Conservation (phyloP, 2,329 filamentous ascomycete genomes). For the Tolypocladium album region DNA sequence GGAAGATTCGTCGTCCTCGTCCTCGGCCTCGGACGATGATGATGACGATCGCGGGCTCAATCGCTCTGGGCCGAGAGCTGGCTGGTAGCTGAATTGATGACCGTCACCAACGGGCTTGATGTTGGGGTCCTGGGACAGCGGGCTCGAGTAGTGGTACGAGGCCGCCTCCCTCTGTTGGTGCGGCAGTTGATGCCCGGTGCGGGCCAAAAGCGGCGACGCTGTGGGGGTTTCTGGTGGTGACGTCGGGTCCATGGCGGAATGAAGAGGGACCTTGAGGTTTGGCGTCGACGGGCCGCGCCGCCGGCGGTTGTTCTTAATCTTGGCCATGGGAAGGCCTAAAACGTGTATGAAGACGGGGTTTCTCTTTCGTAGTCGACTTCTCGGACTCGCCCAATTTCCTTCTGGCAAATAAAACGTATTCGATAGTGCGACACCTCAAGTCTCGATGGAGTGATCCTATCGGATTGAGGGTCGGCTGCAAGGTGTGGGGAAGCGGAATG, state of each 20-base stretch:
- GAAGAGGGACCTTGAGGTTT: slow-evolving; percentile 25
- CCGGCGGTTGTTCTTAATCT: slow-evolving; percentile 6
- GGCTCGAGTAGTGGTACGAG: slow-evolving; percentile 18
- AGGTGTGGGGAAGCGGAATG: slow-evolving; percentile 13
- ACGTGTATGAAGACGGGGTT: slow-evolving; percentile 1
- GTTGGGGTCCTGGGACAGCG: slow-evolving; percentile 23
- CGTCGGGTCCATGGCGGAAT: slow-evolving; percentile 24
- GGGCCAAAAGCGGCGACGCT: slow-evolving; percentile 21
- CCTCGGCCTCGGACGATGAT: slow-evolving; percentile 16
- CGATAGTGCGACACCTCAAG: background rate
- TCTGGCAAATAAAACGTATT: background rate
- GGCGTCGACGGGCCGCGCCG: slow-evolving; percentile 30
- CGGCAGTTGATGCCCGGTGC: slow-evolving; percentile 13
- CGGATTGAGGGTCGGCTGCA: slow-evolving; percentile 6
- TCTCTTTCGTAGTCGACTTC: background rate
- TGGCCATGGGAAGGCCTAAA: slow-evolving; percentile 3
- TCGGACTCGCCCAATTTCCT: background rate
- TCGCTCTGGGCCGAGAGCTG: slow-evolving; percentile 20
- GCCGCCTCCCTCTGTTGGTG: slow-evolving; percentile 17
- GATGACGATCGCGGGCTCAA: slow-evolving; percentile 25
- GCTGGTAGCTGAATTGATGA: slow-evolving; percentile 31
- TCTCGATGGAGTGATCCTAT: slow-evolving; percentile 10
- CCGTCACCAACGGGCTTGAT: slow-evolving; percentile 31
- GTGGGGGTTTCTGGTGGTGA: slow-evolving; percentile 39
- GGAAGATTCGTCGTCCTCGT: slow-evolving; percentile 11